Conservation (phyloP, 345 rosid species). For the Eucalyptus viminalis region DNA sequence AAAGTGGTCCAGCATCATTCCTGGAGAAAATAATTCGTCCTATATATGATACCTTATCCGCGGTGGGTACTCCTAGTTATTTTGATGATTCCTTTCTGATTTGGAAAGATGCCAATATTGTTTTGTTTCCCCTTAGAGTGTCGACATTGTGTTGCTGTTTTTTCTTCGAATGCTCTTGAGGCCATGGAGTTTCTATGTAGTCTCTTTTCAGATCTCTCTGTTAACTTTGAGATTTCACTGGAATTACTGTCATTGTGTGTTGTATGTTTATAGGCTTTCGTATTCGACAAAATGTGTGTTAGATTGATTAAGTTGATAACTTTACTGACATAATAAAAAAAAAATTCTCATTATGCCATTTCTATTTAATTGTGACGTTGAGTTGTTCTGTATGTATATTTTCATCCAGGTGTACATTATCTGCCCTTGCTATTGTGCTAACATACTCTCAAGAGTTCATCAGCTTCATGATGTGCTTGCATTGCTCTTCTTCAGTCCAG, state of each 20-base stretch:
- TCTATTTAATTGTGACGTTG: neutral
- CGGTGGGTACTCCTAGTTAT: slow-evolving; percentile 27
- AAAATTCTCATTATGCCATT: neutral
- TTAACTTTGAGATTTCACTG: neutral
- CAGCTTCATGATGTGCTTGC: neutral
- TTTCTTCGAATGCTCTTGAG: neutral
- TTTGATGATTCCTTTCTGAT: neutral
- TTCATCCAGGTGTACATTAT: neutral
- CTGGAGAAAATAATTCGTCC: slow-evolving; percentile 72
- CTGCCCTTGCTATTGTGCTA: neutral
- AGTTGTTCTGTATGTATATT: neutral
- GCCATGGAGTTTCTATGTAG: neutral
- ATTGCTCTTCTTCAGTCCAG: neutral
- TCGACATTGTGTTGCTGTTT: neutral
- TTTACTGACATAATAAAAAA: neutral
- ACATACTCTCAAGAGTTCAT: neutral
- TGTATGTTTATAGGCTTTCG: neutral
- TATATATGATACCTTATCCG: slow-evolving; percentile 46
- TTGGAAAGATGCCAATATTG: neutral
- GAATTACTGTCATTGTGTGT: neutral
- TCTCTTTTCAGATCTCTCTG: neutral
- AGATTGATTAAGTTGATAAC: neutral
- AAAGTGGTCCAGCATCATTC: slow-evolving; percentile 61
- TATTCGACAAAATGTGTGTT: neutral
- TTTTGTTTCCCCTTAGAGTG: neutral